Base-by-base conservation (phyloP, 108 stramenopile genomes). In the Nitzschia putrida region DNA sequence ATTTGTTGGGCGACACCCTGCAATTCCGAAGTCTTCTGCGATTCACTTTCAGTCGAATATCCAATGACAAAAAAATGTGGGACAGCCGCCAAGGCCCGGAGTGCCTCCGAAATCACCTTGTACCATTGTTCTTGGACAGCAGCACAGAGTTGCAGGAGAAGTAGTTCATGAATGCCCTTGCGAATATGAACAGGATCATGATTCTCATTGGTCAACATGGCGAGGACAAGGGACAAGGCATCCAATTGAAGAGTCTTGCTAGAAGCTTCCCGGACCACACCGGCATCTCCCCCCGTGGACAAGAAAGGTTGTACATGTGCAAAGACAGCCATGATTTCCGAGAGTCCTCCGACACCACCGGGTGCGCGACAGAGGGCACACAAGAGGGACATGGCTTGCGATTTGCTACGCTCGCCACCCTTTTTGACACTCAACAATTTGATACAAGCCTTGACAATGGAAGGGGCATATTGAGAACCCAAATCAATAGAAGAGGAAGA, bases 111-210 rank as follows among this genome's bases (percentile, higher is more conserved):
- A 63, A 95, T 96, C 34, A 96, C 85, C 80, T 98, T 99, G 87
- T 97, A 99, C 98, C 98, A 99, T 51, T 99, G 93, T 60, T 96
- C 96, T 34, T 88, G 65, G 10, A 89, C 92, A 45, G 87, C 74
- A 20, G 68, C 66, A 42, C 88, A 85, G 26, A 97, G 69, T 54
- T 92, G 76, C 8, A 91, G 81, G 37, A 95, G 73, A 20, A 96
- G 64, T 12, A 73, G 61, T 26, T 72, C 49, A 42, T 58, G 60
- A 3, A 89, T 71, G 7, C 74, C 82, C 37, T 72, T 74, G 53
- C 83, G 84, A 24, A 91, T 61, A 74, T 84, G 69, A 22, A 66
- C 45, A 8, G 89, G 85, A 60, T 83, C 70, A 47, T 92, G 89
- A 47, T 84, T 85, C 24, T 56, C 41, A 43, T 75, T 81, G 8